Percentiles rank a stretch among this genome's conserved stretches.
Conservation (phyloP, 352 stramenopile species). For the Globisporangium radiosum region DNA sequence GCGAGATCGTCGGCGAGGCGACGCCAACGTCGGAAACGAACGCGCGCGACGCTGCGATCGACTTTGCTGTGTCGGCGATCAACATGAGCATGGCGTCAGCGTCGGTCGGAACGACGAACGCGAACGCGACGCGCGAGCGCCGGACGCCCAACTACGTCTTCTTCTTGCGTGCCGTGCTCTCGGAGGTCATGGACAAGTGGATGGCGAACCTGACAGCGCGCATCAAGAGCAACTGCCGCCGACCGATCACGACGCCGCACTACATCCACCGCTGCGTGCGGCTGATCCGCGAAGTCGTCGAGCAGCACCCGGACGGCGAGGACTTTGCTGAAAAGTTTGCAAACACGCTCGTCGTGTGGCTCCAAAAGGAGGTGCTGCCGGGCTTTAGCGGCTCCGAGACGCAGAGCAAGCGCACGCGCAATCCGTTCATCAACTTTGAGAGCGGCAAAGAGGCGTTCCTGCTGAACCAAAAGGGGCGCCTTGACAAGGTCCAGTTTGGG, state of each 20-base stretch:
- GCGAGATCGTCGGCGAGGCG: slow-evolving; percentile 60
- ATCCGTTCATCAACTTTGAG: slow-evolving; percentile 77
- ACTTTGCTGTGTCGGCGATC: slow-evolving; percentile 64
- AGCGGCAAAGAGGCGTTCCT: slow-evolving; percentile 79
- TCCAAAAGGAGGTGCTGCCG: slow-evolving; percentile 82
- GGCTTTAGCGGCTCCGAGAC: slow-evolving; percentile 75
- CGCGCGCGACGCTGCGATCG: slow-evolving; percentile 57
- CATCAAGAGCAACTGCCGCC: slow-evolving; percentile 62
- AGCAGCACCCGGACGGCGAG: slow-evolving; percentile 78
- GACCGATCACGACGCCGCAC: slow-evolving; percentile 75
- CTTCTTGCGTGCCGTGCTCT: slow-evolving; percentile 75
- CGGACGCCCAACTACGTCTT: slow-evolving; percentile 83
- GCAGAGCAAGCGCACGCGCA: slow-evolving; percentile 59
- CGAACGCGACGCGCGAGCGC: slow-evolving; percentile 69
- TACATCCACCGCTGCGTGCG: slow-evolving; percentile 83
- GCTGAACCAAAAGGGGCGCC: slow-evolving; percentile 74
- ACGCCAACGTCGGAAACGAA: slow-evolving; percentile 46
- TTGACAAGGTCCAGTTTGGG: slow-evolving; percentile 82
- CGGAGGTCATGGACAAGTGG: slow-evolving; percentile 87
- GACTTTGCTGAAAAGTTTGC: slow-evolving; percentile 83
- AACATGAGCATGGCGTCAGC: slow-evolving; percentile 80
- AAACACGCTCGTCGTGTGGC: slow-evolving; percentile 77
- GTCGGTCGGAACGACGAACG: slow-evolving; percentile 58
- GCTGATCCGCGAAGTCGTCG: slow-evolving; percentile 75
- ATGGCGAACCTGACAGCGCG: slow-evolving; percentile 66